A percentile compares a stretch with the other conserved stretches of the same genome.
Conservation (phyloP, 305 asterid genomes). For the Solanum aculeatissimum region DNA sequence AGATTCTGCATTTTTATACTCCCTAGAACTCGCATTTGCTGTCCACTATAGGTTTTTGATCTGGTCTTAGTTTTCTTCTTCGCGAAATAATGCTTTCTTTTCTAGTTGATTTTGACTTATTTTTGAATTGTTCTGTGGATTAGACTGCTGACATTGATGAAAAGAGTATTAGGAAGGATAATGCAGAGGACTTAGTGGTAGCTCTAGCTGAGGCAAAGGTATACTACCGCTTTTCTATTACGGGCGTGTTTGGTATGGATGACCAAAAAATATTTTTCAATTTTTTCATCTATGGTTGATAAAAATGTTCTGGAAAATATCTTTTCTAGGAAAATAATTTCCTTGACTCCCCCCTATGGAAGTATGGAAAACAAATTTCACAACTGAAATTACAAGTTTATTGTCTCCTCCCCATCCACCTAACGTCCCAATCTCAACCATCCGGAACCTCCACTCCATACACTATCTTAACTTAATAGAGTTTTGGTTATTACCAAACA, state of each 20-base stretch:
- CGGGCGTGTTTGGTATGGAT: neutral
- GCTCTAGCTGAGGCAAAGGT: constrained; percentile 89
- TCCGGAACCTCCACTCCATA: neutral
- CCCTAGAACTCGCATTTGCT: neutral
- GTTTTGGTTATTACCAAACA: neutral
- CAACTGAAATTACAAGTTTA: neutral
- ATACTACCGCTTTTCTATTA: neutral
- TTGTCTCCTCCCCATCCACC: neutral
- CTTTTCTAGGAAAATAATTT: neutral
- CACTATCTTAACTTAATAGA: neutral
- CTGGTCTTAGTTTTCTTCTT: neutral
- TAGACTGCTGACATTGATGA: constrained; percentile 83
- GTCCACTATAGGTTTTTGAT: neutral
- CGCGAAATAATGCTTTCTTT: neutral
- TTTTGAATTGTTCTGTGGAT: constrained; percentile 1
- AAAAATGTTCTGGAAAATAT: neutral
- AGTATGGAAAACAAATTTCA: neutral
- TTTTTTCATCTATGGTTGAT: neutral
- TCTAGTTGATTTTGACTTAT: neutral
- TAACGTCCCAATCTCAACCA: neutral
- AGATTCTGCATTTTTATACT: neutral
- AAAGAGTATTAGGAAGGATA: constrained; percentile 65
- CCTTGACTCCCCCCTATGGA: too few species aligned
- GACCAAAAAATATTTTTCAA: neutral
- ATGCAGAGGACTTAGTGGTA: constrained; percentile 66